Conservation (phyloP, 257 asterid species). For the Oldenlandia corymbosa region DNA sequence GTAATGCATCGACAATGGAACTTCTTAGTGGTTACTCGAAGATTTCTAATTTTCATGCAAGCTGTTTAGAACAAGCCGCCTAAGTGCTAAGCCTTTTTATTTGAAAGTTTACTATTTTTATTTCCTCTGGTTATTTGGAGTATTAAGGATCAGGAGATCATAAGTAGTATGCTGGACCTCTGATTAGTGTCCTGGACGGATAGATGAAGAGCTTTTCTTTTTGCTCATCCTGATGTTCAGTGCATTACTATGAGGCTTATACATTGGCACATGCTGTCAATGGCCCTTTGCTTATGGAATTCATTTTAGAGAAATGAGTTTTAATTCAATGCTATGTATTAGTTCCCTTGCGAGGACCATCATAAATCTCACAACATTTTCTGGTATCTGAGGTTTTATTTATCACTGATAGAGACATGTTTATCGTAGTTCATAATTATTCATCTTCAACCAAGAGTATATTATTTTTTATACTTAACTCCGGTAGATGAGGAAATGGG, state of each 20-base stretch:
- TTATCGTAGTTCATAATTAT: neutral
- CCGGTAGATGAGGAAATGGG: no score
- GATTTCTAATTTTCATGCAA: neutral
- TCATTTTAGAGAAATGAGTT: neutral
- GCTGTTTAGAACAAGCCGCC: neutral
- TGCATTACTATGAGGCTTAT: neutral
- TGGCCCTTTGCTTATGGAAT: neutral
- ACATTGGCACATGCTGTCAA: neutral
- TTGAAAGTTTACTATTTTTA: neutral
- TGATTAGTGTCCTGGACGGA: neutral
- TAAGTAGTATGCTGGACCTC: neutral
- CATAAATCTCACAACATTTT: neutral
- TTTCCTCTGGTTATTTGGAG: neutral
- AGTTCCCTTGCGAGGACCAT: neutral
- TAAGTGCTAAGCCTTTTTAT: no score
- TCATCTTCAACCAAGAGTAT: neutral
- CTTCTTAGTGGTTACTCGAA: neutral
- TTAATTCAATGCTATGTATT: neutral
- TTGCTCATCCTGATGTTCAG: neutral
- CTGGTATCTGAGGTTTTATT: neutral
- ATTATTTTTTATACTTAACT: neutral
- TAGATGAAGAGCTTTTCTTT: neutral
- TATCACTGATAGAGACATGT: neutral
- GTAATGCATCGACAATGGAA: neutral
- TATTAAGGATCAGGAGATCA: no score